Base-by-base conservation (phyloP, 73 alveolate genomes). In the Paramecium sonneborni region DNA sequence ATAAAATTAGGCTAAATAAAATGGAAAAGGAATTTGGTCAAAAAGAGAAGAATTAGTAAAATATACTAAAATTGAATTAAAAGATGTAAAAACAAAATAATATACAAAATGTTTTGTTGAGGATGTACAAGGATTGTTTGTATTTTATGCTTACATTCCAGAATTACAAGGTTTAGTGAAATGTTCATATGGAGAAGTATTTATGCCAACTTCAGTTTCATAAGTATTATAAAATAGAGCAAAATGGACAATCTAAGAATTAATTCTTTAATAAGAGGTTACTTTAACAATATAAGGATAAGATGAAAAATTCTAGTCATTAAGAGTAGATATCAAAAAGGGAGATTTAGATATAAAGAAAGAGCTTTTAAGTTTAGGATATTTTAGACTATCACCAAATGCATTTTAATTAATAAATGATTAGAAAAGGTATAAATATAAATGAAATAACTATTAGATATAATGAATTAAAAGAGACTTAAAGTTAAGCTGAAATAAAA, bases 401-500 rank as follows among this genome's bases (percentile, higher is more conserved):
- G 76, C 90, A 18, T 79, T 43, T 46, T 79, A 39, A 43, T 39
- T 79, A 24, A 41, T 43, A 0, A 34, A 38, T 34, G 90, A 79
- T 79, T 44, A 79, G 14, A 79, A 79, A 24, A 79, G 84, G 84
- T 62, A 62, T 62, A 18, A 48, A 4, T 10, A 30, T 7, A 23
- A 23, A 1, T 11, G 7, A 7, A 62, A 18, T 26, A 6, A n/a
- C 5, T 18, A 18, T 0, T 62, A 62, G 90, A 43, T 79, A 79
- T 24, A 87, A 95, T 56, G 89, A 79, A n/a, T 92, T 95, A 6
- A 89, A 74, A 38, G 95, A 89, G 21, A 94, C 93, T 6, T 94
- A 95, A 46, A 43, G 69, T 23, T 41, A 93, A 20, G 97, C 97
- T 70, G 93, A 95, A 67, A 76, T 85, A 46, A 95, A 93, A 58